These are phyloP conservation scores for Elsinoe australis DNA, from an alignment of 2,329 filamentous ascomycete species.

Conservation along the genomic window DNA sequence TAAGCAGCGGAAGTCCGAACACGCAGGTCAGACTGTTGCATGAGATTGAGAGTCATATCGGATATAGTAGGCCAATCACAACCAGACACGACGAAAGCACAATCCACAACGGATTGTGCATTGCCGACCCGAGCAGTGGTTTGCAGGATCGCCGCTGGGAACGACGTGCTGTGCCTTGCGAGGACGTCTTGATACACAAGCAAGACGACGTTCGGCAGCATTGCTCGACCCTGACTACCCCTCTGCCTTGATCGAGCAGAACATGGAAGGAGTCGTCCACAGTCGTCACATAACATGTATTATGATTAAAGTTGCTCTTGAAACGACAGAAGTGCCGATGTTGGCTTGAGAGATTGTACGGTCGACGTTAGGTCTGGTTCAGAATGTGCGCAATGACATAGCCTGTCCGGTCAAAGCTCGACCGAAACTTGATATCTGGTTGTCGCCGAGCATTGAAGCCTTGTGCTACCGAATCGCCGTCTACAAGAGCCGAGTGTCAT, in stretches of 20 bases:
- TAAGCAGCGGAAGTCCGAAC: too few species aligned
- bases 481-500: neutral
- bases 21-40: too few species aligned
- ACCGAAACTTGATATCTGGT: slow-evolving; percentile 8
- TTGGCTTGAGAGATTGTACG: neutral
- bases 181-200: too few species aligned
- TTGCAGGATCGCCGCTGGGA: too few species aligned
- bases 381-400: slow-evolving; percentile 9
- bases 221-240: neutral
- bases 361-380: neutral
- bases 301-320: neutral
- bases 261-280: neutral
- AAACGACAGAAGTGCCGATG: neutral
- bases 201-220: neutral
- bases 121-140: too few species aligned
- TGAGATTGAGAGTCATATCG: too few species aligned
- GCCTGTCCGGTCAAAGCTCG: slow-evolving; percentile 8
- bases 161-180: too few species aligned
- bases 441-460: slow-evolving; percentile 4
- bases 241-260: slow-evolving; percentile 2
- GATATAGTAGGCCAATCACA: too few species aligned
- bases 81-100: too few species aligned
- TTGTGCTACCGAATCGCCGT: neutral
- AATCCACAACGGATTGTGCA: too few species aligned
- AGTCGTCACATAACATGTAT: neutral